Base-by-base conservation (phyloP, 2,329 filamentous ascomycete species). In the Plectosphaerella sp. region DNA sequence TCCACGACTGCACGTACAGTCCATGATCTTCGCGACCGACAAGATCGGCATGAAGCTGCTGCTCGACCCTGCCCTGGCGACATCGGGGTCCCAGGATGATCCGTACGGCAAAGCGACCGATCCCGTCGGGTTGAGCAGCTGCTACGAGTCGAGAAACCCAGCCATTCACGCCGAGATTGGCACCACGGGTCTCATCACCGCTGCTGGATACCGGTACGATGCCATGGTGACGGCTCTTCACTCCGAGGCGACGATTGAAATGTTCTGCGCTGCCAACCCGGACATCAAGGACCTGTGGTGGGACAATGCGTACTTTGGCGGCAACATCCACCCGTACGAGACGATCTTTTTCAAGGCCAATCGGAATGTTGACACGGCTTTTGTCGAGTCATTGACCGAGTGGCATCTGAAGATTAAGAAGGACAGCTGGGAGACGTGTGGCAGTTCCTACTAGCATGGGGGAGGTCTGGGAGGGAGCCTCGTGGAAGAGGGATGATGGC, bases 21-120 rank as follows among this genome's bases (percentile, higher is more conserved):
- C 67, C 41, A 70, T 68, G 64, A 62, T 72, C 48, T 66, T 62
- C 58, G 67, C 69, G 10, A 72, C 70, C 8, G 69, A 72, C 60
- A 48, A 55, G 14, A 54, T 64, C n/a, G 71, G 70, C 57, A 69
- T 73, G 53, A 56, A 58, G 9, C 47, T 69, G 24, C 58, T 72
- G 2, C 62, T 73, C 33, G 58, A 69, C 56, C 63, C 63, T 5
- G 58, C 59, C 0, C 52, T 57, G 5, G 59, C 58, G 4, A 33
- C 53, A 2, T 54, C 58, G 25, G 49, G 51, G 12, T 56, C 52
- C 3, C 49, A 52, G 7, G 49, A 53, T 14, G 63, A 63, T 45
- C 48, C 58, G 20, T 67, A 59, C 28, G 66, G 65, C 24, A 39
- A 33, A 10, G 51, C 50, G 18, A 41, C 53, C 15, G 62, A 64